Evolutionary conservation across 2,329 filamentous ascomycete species (phyloP).

Genomic region (Amylocarpus encephaloides): DNA sequence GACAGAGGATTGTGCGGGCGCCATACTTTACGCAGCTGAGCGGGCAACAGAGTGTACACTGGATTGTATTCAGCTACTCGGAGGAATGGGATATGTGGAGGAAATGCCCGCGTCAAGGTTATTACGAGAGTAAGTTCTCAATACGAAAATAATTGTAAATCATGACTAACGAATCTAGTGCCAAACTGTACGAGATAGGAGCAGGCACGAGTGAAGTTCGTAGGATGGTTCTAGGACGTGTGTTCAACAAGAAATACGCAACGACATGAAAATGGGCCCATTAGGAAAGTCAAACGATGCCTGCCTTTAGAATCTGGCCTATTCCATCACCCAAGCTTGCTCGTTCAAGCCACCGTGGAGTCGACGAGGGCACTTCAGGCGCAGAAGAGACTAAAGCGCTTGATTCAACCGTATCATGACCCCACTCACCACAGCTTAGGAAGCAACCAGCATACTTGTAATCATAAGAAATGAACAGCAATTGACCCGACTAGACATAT

Average conservation of each 20-base stretch:
- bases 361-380: too few species aligned
- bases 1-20: slow-evolving; percentile 90
- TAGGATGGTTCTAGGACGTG: slow-evolving; percentile 79
- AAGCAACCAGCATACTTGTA: too few species aligned
- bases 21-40: slow-evolving; percentile 90
- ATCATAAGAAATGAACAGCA: too few species aligned
- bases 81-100: slow-evolving; percentile 93
- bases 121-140: slow-evolving; percentile 50
- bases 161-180: slow-evolving; percentile 40
- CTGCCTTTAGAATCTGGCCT: background rate
- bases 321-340: background rate
- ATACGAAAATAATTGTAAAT: background rate
- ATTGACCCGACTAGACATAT: too few species aligned
- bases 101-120: slow-evolving; percentile 87
- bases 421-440: too few species aligned
- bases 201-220: slow-evolving; percentile 93
- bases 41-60: slow-evolving; percentile 79
- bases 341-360: too few species aligned
- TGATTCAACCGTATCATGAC: too few species aligned
- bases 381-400: too few species aligned
- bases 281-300: too few species aligned
- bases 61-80: slow-evolving; percentile 86
- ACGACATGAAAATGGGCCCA: too few species aligned
- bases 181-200: slow-evolving; percentile 88
- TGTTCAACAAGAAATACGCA: slow-evolving; percentile 31